Evolutionary conservation across 495 filamentous ascomycete species (phyloP).

Genomic region (Aspergillus biplanus): DNA sequence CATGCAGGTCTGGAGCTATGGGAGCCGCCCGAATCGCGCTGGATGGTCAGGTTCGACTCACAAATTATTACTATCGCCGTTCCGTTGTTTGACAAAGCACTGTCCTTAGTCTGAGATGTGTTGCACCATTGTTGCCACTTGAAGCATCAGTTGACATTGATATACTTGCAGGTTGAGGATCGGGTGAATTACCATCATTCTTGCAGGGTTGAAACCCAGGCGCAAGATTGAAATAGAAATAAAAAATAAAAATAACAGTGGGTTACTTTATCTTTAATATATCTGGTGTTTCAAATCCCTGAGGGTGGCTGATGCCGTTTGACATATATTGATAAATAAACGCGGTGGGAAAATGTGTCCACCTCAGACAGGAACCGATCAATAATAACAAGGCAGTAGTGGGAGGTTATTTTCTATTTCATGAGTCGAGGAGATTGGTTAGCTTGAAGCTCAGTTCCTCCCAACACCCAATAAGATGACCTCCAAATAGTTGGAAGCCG

Average conservation of each 20-base stretch:
- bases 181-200: neutral
- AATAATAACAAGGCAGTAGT: too few species aligned
- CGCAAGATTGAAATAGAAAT: neutral
- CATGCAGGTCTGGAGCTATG: conserved; percentile 4
- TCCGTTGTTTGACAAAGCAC: neutral
- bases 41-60: conserved; percentile 4
- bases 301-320: conserved; percentile 1
- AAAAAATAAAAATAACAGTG: neutral
- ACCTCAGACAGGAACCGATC: too few species aligned
- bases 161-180: neutral
- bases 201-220: neutral
- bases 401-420: too few species aligned
- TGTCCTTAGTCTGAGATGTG: neutral
- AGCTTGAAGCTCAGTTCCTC: too few species aligned
- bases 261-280: neutral
- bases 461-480: too few species aligned
- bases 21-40: neutral
- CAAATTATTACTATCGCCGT: neutral
- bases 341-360: neutral
- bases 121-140: conserved; percentile 3
- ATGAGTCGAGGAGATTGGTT: too few species aligned
- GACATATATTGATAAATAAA: conserved; percentile 7
- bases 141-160: neutral
- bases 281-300: neutral
- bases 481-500: too few species aligned